Evolutionary conservation across 2,329 filamentous ascomycete genomes (phyloP).

Genomic region (Shiraia sp.): DNA sequence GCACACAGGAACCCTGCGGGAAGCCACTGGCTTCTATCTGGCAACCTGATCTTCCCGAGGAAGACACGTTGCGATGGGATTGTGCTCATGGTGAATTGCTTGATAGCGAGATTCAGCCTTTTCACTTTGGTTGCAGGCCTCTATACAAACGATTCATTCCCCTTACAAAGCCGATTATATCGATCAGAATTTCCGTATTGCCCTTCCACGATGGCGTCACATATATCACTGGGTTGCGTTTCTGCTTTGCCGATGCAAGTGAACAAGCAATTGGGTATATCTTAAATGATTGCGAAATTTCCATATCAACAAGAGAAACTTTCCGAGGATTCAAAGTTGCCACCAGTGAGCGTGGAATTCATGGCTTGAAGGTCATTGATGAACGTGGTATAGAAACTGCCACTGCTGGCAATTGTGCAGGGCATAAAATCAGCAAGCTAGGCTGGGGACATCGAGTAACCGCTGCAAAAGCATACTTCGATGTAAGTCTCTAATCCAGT

Average conservation of each 20-base stretch:
- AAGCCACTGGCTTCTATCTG: conserved; percentile 2
- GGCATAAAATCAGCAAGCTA: no score
- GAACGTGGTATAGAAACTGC: background rate
- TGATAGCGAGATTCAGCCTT: conserved; percentile 5
- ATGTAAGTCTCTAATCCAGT: background rate
- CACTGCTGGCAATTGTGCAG: no score
- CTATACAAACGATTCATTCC: conserved; percentile 5
- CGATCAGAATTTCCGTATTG: conserved; percentile 5
- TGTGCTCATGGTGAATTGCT: conserved; percentile 8
- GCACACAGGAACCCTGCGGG: conserved; percentile 5
- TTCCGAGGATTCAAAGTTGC: conserved; percentile 4
- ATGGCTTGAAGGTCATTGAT: conserved; percentile 3
- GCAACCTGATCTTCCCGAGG: conserved; percentile 3
- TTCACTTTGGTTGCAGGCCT: conserved; percentile 7
- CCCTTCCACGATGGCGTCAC: conserved; percentile 4
- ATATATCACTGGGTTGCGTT: conserved; percentile 8
- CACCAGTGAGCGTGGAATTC: conserved; percentile 4
- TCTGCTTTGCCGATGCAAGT: conserved; percentile 3
- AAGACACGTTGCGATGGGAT: conserved; percentile 4
- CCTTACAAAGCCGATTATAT: background rate
- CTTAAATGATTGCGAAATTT: conserved; percentile 2
- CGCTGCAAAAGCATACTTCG: conserved; percentile 5
- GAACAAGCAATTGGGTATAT: conserved; percentile 6
- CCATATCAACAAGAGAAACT: background rate
- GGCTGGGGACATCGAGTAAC: conserved; percentile 1